Evolutionary conservation across 2,329 filamentous ascomycete species (phyloP), one percentile per base, ranked within the genome.

Genomic region (Ophiosphaerella korrae): DNA sequence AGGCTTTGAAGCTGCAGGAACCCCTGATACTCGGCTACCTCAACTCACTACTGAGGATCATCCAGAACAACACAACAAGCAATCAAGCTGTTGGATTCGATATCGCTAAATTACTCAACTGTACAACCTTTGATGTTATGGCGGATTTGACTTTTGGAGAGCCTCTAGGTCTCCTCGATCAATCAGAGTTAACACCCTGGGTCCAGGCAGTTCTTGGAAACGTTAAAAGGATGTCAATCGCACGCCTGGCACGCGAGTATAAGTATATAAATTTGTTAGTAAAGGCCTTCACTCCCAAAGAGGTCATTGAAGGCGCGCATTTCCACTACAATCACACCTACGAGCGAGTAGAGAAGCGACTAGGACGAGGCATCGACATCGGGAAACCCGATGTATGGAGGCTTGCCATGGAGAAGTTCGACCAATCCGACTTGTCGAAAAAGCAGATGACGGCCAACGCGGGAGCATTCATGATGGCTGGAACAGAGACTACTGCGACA

Each of bases 71-170:
- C 34, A 5, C 34, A 12, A n/a, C n/a, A 7, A 36, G 8, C 13
- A 36, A 36, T 16, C 34, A 2, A 42, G 3, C 11, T 5, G 21
- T 3, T 9, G 39, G 32, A 7, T 16, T 43, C 7, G 44, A 56
- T 21, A 42, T 52, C 21, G 31, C 33, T 24, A 33, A 44, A 6
- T 77, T 71, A 68, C 67, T 64, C 38, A 74, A 73, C 23, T 74
- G 59, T 37, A 66, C 67, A 1, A 71, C 71, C 2, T 77, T 77
- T 44, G 74, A 78, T 45, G 66, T 77, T 14, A 71, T 78, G 35
- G 74, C 74, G 0, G 74, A 78, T 29, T 47, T 78, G 1, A 62
- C 69, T 0, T 77, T 78, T 41, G 75, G 75, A 1, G 70, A 77
- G 31, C 50, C 67, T 0, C 77, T 77, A 45, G 55, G 64, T 8